Base-by-base conservation (phyloP, 371 early-diverging fungal species). In the Basidiobolus meristosporus region DNA sequence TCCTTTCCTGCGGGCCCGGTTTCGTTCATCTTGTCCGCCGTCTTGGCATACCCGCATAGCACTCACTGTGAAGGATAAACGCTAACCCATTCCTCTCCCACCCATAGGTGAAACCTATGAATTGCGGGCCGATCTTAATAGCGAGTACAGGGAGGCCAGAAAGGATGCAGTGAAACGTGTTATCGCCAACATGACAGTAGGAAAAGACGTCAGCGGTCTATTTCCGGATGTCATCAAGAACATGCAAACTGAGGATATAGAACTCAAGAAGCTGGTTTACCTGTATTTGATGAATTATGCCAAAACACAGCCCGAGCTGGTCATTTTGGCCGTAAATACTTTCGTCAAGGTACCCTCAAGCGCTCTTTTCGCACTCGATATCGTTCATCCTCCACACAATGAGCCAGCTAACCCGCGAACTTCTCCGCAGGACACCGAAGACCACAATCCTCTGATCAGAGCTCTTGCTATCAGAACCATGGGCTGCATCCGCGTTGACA, bases 181-280 rank as follows among this genome's bases (percentile, higher is more conserved):
- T 42, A 91, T 95, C 57, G 90, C 88, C 6, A 91, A 93, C 52
- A 93, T 97, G 93, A 92, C 98, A 7, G 87, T 95, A 83, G 98
- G 98, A 23, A 90, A 90, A 53, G 96, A 97, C 59, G 90, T 95
- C 83, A 83, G 87, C 3, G 70, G 85, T 10, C 66, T 97, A 33
- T 90, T 82, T 48, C 95, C 96, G 26, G 95, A 98, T 49, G 95
- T 98, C 7, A 70, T 98, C 21, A 92, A 92, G 68, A 90, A 90
- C 67, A 98, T 98, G 96, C 93, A 95, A 56, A 98, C 95, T 1
- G 95, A 92, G 44, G 96, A 93, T 57, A 55, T 98, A 42, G 95
- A 95, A 52, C 60, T 86, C 40, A 97, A 95, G 58, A 95, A 93
- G 66, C 82, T 95, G 74, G 89, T 95, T 18, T 82, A 88, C 49